phyloP scores from a whole-genome alignment of 495 filamentous ascomycete genomes.

The Penicillium ochrochloron region DNA sequence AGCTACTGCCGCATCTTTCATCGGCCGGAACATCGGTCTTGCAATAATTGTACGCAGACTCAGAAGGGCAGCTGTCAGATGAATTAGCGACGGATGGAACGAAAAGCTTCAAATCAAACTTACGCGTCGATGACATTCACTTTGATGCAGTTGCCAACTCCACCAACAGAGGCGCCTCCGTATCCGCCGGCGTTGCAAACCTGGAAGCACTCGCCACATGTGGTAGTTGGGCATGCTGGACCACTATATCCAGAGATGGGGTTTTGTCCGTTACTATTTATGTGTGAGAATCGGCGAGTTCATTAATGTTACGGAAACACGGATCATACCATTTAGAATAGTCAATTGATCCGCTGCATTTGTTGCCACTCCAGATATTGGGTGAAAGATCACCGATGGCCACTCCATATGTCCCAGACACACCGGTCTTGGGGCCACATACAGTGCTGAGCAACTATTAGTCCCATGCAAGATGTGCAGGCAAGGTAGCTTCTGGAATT shows the following conservation, averaged over 20 bases:
- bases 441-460: not conserved
- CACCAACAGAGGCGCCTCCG: not conserved
- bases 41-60: conserved; percentile 3
- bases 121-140: not conserved
- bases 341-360: not conserved
- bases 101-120: not conserved
- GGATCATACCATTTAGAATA: not conserved
- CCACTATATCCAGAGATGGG: not conserved
- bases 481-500: too few relatives aligned
- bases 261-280: not conserved
- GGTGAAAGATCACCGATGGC: not conserved
- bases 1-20: not conserved
- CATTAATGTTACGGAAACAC: not conserved
- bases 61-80: not conserved
- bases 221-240: not conserved
- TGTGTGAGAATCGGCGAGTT: not conserved
- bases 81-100: not conserved
- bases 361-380: not conserved
- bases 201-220: not conserved
- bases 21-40: conserved; percentile 1
- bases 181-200: not conserved
- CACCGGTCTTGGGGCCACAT: not conserved
- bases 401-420: not conserved
- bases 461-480: not conserved
- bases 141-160: not conserved